Conservation (phyloP, 768 basidiomycete species). For the Phanerodontia chrysosporium region DNA sequence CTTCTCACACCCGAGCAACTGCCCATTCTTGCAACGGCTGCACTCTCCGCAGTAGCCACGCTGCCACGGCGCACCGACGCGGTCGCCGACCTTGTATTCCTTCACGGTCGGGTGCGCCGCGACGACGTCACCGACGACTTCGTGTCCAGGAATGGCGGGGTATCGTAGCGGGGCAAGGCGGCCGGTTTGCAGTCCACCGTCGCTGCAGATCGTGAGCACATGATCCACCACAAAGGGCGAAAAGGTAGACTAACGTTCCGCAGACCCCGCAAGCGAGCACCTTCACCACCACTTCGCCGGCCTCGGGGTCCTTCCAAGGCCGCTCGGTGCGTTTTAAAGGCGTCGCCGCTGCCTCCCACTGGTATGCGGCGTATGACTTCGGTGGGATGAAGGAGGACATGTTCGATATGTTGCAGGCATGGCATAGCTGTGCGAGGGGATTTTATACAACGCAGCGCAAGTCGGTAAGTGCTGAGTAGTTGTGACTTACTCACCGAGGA, state of each 20-base stretch:
- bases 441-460: too few species aligned
- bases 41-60: conserved; percentile 24
- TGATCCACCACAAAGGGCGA: background rate
- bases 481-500: too few species aligned
- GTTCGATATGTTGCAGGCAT: background rate
- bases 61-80: conserved; percentile 29
- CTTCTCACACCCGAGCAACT: conserved; percentile 22
- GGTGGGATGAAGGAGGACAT: background rate
- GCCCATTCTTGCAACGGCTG: conserved; percentile 20
- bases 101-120: conserved; percentile 17
- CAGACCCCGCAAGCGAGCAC: conserved; percentile 26
- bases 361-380: conserved; percentile 15
- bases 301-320: conserved; percentile 19
- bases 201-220: too few species aligned
- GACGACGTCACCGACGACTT: conserved; percentile 25
- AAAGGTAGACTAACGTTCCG: conserved; percentile 15
- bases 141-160: conserved; percentile 25
- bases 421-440: too few species aligned
- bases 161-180: conserved; percentile 2
- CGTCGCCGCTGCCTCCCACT: conserved; percentile 16
- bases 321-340: conserved; percentile 13
- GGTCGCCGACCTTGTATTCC: conserved; percentile 23
- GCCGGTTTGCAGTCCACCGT: background rate
- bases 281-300: conserved; percentile 21
- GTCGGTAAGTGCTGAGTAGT: too few species aligned